Evolutionary conservation across 345 rosid genomes (phyloP).

Genomic region (Citrus reticulata): DNA sequence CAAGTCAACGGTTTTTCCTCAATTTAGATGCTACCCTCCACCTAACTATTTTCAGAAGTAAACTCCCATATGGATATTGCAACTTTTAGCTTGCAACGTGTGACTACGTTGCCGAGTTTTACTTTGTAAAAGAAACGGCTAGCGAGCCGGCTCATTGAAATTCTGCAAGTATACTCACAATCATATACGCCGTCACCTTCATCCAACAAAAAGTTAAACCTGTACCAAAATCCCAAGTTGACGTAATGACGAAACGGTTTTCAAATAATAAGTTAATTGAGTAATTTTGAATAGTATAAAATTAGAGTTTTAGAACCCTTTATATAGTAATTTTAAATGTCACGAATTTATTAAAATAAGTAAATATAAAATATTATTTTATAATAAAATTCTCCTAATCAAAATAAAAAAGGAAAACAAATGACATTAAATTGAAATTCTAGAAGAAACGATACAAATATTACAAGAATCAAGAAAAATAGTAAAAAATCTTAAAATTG

Average conservation of each 20-base stretch:
- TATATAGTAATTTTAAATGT: not conserved
- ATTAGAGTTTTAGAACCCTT: too few relatives aligned
- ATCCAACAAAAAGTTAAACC: not conserved
- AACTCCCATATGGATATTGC: not conserved
- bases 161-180: not conserved
- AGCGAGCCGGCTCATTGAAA: conserved; percentile 14
- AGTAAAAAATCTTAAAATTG: too few relatives aligned
- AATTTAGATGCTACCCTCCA: not conserved
- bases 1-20: not conserved
- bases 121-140: not conserved
- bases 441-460: too few relatives aligned
- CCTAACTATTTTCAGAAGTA: not conserved
- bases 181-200: conserved; percentile 17
- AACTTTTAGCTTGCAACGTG: not conserved
- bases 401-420: too few relatives aligned
- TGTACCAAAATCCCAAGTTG: conserved; percentile 29
- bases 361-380: too few relatives aligned
- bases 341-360: too few relatives aligned
- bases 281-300: too few relatives aligned
- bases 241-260: not conserved
- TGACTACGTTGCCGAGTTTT: not conserved
- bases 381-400: too few relatives aligned
- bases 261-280: too few relatives aligned
- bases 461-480: too few relatives aligned
- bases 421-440: too few relatives aligned